Evolutionary conservation across 495 filamentous ascomycete genomes (phyloP).

Genomic region (Astrothelium macrocarpum): DNA sequence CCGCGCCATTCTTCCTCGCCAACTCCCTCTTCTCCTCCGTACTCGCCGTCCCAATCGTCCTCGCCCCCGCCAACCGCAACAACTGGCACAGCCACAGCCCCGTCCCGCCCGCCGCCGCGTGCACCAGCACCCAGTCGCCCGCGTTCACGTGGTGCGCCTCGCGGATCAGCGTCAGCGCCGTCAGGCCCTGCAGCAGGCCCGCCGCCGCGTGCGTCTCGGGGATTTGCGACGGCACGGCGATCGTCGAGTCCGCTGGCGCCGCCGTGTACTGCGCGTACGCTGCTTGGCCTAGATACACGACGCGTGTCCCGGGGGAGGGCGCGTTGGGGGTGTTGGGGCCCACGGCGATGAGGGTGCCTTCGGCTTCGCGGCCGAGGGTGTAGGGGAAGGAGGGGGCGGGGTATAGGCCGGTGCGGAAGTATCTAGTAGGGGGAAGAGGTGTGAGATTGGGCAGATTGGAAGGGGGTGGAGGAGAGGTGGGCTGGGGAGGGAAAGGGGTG

Average conservation of each 20-base stretch:
- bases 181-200: conserved; percentile 70
- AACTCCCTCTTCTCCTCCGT: conserved; percentile 61
- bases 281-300: conserved; percentile 38
- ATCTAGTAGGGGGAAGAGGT: conserved; percentile 38
- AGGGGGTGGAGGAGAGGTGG: conserved; percentile 1
- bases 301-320: conserved; percentile 22
- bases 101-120: conserved; percentile 85
- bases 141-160: conserved; percentile 65
- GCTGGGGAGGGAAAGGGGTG: conserved; percentile 4
- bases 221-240: conserved; percentile 57
- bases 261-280: conserved; percentile 75
- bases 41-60: conserved; percentile 74
- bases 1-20: conserved; percentile 73
- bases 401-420: conserved; percentile 89
- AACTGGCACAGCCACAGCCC: conserved; percentile 72
- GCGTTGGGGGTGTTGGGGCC: conserved; percentile 31
- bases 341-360: conserved; percentile 50
- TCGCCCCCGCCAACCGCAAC: conserved; percentile 60
- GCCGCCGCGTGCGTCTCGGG: conserved; percentile 56
- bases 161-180: conserved; percentile 70
- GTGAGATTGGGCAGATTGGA: not conserved
- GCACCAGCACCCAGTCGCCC: conserved; percentile 78
- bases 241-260: conserved; percentile 44
- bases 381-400: conserved; percentile 57
- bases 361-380: conserved; percentile 75